Evolutionary conservation across 2,329 filamentous ascomycete genomes (phyloP).

Genomic region (Graphilbum fragrans): DNA sequence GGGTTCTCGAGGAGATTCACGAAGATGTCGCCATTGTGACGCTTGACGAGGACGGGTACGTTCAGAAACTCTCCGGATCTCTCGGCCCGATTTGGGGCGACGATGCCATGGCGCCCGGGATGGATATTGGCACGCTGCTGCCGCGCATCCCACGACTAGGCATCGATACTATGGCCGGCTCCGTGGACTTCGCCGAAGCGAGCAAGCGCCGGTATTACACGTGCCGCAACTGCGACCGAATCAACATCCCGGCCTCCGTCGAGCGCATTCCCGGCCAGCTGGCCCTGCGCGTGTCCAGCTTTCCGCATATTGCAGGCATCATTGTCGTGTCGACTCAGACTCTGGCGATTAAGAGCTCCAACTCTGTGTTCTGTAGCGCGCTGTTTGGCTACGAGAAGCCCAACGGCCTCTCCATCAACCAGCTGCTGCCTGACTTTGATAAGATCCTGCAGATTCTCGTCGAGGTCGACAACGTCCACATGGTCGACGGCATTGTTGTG

Average conservation of each 20-base stretch:
- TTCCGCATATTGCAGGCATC: slow-evolving; percentile 94
- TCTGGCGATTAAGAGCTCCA: slow-evolving; percentile 79
- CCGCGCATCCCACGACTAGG: slow-evolving; percentile 70
- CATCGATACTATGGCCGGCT: slow-evolving; percentile 56
- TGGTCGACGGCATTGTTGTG: slow-evolving; percentile 90
- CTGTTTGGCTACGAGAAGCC: slow-evolving; percentile 82
- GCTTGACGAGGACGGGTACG: slow-evolving; percentile 65
- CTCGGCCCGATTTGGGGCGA: slow-evolving; percentile 78
- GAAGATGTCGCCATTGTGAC: slow-evolving; percentile 76
- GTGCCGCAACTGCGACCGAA: slow-evolving; percentile 61
- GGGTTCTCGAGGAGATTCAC: slow-evolving; percentile 95
- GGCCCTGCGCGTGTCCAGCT: slow-evolving; percentile 78
- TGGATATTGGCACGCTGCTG: slow-evolving; percentile 66
- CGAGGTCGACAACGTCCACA: slow-evolving; percentile 71
- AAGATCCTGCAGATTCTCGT: slow-evolving; percentile 69
- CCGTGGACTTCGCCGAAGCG: slow-evolving; percentile 68
- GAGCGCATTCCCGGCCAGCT: slow-evolving; percentile 57
- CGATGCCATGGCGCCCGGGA: slow-evolving; percentile 51
- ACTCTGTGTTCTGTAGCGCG: slow-evolving; percentile 85
- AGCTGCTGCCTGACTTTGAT: slow-evolving; percentile 79
- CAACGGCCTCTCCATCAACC: slow-evolving; percentile 66
- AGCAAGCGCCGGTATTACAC: slow-evolving; percentile 69
- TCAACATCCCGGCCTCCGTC: slow-evolving; percentile 76
- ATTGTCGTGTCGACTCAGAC: slow-evolving; percentile 75
- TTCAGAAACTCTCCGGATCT: slow-evolving; percentile 62